Percentiles rank a stretch among this genome's conserved stretches.
These are phyloP conservation scores for Hyphodiscus sp. DNA, from an alignment of 2,329 filamentous ascomycete genomes.

Conservation along the genomic window DNA sequence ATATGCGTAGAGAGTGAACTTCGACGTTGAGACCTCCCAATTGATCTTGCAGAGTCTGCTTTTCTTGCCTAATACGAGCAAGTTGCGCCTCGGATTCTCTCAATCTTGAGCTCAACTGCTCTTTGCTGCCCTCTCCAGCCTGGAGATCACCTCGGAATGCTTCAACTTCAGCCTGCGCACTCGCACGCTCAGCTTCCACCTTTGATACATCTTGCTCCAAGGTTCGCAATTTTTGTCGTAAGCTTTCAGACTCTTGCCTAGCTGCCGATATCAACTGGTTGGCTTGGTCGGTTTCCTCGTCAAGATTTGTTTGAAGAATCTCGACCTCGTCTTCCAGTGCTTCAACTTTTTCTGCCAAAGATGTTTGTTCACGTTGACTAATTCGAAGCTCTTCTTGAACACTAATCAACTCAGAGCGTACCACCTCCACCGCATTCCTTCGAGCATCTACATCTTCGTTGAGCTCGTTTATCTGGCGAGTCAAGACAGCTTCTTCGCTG, in stretches of 20 bases:
- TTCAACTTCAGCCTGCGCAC: slow-evolving; percentile 27
- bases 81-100: slow-evolving; percentile 53
- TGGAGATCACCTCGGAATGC: slow-evolving; percentile 25
- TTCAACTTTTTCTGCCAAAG: slow-evolving; percentile 58
- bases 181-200: slow-evolving; percentile 24
- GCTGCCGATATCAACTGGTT: slow-evolving; percentile 40
- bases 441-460: slow-evolving; percentile 64
- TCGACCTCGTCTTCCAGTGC: slow-evolving; percentile 71
- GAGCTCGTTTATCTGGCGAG: slow-evolving; percentile 67
- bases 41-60: slow-evolving; percentile 57
- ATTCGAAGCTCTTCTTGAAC: slow-evolving; percentile 66
- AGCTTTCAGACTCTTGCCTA: slow-evolving; percentile 35
- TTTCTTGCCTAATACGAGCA: slow-evolving; percentile 51
- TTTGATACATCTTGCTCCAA: slow-evolving; percentile 29
- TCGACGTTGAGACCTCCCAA: slow-evolving; percentile 53
- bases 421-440: slow-evolving; percentile 56
- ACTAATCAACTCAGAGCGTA: slow-evolving; percentile 58
- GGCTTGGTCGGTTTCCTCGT: slow-evolving; percentile 56
- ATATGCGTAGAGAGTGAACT: slow-evolving; percentile 50
- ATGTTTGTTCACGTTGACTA: slow-evolving; percentile 55
- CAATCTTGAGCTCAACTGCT: slow-evolving; percentile 49
- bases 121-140: slow-evolving; percentile 35
- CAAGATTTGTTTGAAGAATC: slow-evolving; percentile 51
- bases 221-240: slow-evolving; percentile 38
- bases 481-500: slow-evolving; percentile 63